phyloP scores from a whole-genome alignment of 2,329 filamentous ascomycete species.

The Didymella pomorum region DNA sequence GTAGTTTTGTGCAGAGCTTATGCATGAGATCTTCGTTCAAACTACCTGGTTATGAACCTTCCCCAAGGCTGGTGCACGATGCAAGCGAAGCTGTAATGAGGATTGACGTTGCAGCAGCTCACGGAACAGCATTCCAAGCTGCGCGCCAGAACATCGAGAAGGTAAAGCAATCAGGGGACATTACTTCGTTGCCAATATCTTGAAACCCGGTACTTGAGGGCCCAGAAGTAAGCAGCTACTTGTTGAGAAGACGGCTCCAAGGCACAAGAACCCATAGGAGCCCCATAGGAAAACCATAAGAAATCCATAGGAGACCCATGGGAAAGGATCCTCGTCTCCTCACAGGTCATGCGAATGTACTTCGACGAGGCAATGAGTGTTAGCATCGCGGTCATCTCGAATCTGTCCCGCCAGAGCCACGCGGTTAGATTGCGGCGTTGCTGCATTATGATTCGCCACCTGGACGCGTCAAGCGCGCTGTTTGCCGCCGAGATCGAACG shows the following conservation, averaged over 20 bases:
- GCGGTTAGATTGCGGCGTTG: conserved; percentile 11
- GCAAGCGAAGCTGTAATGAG: not conserved
- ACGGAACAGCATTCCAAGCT: not conserved
- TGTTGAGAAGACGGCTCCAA: too few species aligned
- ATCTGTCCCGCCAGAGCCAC: not conserved
- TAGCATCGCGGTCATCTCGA: too few species aligned
- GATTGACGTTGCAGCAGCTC: not conserved
- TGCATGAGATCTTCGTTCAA: not conserved
- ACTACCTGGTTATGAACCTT: not conserved
- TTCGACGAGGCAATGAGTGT: too few species aligned
- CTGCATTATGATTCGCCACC: conserved; percentile 4
- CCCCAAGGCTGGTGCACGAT: not conserved
- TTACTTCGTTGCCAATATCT: too few species aligned
- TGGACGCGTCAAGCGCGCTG: conserved; percentile 9
- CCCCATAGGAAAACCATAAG: too few species aligned
- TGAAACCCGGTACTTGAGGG: too few species aligned
- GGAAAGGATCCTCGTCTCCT: too few species aligned
- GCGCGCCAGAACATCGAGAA: too few species aligned
- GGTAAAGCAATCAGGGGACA: not conserved
- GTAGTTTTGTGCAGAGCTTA: conserved; percentile 2
- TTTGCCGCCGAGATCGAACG: conserved; percentile 17
- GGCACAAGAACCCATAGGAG: too few species aligned
- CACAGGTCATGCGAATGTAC: too few species aligned
- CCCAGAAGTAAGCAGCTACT: too few species aligned
- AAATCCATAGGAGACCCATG: too few species aligned